Base-by-base conservation (phyloP, 2,329 filamentous ascomycete species). In the Chrysoporthe puriensis region DNA sequence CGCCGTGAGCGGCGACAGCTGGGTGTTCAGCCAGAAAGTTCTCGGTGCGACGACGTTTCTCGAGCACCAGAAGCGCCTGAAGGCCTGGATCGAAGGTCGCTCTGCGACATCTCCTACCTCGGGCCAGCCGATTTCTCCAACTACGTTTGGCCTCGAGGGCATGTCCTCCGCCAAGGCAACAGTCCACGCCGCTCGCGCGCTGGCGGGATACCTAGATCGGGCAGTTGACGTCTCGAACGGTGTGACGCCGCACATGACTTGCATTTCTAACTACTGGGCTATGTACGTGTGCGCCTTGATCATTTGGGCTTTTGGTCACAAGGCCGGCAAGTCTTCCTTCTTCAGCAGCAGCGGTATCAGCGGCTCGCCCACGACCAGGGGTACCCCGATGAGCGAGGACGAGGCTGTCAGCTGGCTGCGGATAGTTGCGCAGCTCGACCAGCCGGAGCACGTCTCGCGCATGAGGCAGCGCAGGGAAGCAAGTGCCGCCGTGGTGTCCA, bases 231-330 rank as follows among this genome's bases (percentile, higher is more conserved):
- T 18, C 16, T n/a, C 18, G 43, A 58, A 21, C 66, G 68, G 62
- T 48, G 34, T 26, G 54, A 64, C 54, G 50, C 62, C 69, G 59
- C 74, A 73, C 72, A 74, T 77, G 66, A 73, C 70, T 21, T 80
- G 83, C 63, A 77, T 87, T 54, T 82, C 81, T 1, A 81, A 85
- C 70, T 86, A 84, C 72, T 87, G 85, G 85, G 82, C 78, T 43
- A 72, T 88, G 61, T 88, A 88, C 72, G 82, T 85, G 8, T 87
- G 85, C 70, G 79, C 84, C 8, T 79, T 89, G 62, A 84, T 89
- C 70, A 87, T 84, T 77, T 89, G 87, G 87, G 85, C 86, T 0
- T 85, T 84, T 70, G 81, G 82, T 2, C 78, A 84, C 66, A 74
- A 74, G 11, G 69, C 69, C 44, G 63, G 50, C 34, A 68, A 71